Evolutionary conservation across 352 stramenopile genomes (phyloP).

Genomic region (Phytophthora crassamura): DNA sequence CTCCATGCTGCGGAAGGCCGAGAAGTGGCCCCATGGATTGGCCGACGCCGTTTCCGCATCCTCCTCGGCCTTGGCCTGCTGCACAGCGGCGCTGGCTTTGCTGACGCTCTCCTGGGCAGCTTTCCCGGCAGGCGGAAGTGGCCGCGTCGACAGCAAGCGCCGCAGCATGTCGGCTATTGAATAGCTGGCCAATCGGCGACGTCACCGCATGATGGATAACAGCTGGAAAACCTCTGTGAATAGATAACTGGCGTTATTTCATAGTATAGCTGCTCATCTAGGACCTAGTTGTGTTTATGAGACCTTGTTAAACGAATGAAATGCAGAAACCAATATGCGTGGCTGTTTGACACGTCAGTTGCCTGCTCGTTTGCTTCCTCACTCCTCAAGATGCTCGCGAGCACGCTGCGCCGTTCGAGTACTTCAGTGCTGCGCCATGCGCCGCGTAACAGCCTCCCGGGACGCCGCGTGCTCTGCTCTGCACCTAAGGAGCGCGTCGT

Average conservation of each 20-base stretch:
- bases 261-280: no score
- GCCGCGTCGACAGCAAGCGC: constrained; percentile 26
- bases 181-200: constrained; percentile 23
- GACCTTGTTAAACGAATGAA: not conserved
- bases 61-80: not conserved
- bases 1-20: constrained; percentile 70
- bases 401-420: constrained; percentile 31
- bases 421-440: constrained; percentile 2
- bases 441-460: constrained; percentile 15
- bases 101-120: not conserved
- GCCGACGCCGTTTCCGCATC: not conserved
- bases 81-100: not conserved
- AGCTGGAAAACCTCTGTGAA: not conserved
- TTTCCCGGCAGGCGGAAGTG: constrained; percentile 15
- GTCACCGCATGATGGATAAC: constrained; percentile 11
- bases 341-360: constrained; percentile 5
- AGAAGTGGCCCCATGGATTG: constrained; percentile 64
- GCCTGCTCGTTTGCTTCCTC: constrained; percentile 4
- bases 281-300: not conserved
- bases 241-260: no score
- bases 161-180: constrained; percentile 11
- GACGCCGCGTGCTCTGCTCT: constrained; percentile 58
- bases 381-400: constrained; percentile 37
- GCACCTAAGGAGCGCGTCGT: constrained; percentile 44
- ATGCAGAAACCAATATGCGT: not conserved